Percentiles rank a stretch among this genome's conserved stretches.
These are phyloP conservation scores for Cercophora scortea DNA, from an alignment of 495 filamentous ascomycete genomes.

Conservation along the genomic window DNA sequence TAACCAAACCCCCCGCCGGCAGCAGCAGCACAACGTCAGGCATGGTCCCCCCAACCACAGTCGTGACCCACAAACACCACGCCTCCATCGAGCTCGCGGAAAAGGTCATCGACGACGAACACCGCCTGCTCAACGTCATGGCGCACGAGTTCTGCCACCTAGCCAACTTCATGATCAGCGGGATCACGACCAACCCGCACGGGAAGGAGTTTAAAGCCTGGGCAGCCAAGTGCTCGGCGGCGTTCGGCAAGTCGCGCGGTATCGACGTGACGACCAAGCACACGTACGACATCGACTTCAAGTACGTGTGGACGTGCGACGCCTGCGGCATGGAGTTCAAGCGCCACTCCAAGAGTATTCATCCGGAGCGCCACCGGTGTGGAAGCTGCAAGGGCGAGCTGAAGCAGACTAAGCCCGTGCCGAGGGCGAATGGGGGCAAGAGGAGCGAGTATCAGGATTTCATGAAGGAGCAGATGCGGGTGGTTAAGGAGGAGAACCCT, in stretches of 20 bases:
- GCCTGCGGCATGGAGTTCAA: conserved; percentile 60
- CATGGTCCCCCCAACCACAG: not conserved
- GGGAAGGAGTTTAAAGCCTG: conserved; percentile 77
- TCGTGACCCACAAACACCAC: conserved; percentile 43
- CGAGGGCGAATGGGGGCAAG: conserved; percentile 31
- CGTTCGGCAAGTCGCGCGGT: conserved; percentile 35
- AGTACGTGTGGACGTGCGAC: conserved; percentile 80
- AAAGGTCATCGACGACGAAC: conserved; percentile 71
- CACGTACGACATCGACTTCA: conserved; percentile 78
- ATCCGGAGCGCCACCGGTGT: conserved; percentile 57
- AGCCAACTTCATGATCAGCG: conserved; percentile 73
- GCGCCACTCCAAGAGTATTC: conserved; percentile 76
- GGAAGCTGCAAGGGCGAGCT: conserved; percentile 59
- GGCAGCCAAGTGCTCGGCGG: conserved; percentile 30
- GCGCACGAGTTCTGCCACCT: conserved; percentile 97
- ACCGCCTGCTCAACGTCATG: conserved; percentile 74
- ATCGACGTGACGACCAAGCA: conserved; percentile 83
- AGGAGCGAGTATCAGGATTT: conserved; percentile 56
- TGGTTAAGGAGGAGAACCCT: conserved; percentile 46
- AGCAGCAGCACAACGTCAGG: not conserved
- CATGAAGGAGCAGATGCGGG: conserved; percentile 55
- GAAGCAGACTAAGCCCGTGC: conserved; percentile 72
- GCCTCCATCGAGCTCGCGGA: conserved; percentile 81
- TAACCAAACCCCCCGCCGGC: not conserved
- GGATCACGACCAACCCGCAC: conserved; percentile 63